A percentile compares a stretch with the other conserved stretches of the same genome.
phyloP scores from a whole-genome alignment of 2,329 filamentous ascomycete species.

The Talaromyces sp. region DNA sequence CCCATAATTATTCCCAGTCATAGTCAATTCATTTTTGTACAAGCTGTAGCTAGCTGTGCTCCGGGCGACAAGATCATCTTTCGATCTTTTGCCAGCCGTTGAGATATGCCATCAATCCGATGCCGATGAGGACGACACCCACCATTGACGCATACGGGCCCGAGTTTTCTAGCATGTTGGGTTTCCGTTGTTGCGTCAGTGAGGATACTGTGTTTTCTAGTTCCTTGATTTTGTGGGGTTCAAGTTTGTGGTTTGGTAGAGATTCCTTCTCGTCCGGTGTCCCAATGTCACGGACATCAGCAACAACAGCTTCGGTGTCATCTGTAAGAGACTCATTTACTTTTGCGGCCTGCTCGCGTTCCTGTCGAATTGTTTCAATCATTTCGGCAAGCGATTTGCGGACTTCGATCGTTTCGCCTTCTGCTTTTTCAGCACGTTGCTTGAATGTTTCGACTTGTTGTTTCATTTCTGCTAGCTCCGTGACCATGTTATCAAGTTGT shows the following conservation, averaged over 20 bases:
- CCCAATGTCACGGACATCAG: not conserved
- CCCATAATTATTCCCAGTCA: constrained; percentile 10
- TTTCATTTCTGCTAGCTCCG: constrained; percentile 77
- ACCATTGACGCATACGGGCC: constrained; percentile 79
- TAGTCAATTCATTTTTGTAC: constrained; percentile 8
- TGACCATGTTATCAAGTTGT: constrained; percentile 71
- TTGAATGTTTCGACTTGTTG: constrained; percentile 75
- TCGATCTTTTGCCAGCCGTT: constrained; percentile 71
- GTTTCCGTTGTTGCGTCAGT: constrained; percentile 37
- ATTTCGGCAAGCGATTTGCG: constrained; percentile 79
- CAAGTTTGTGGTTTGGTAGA: not conserved
- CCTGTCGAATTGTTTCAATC: constrained; percentile 73
- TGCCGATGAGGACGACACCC: constrained; percentile 74
- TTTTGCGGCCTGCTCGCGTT: constrained; percentile 51
- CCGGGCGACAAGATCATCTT: constrained; percentile 30
- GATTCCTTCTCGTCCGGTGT: constrained; percentile 2
- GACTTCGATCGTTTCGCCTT: constrained; percentile 68
- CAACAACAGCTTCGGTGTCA: not conserved
- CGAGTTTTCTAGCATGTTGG: constrained; percentile 49
- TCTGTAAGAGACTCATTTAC: constrained; percentile 19
- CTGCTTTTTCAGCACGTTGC: constrained; percentile 72
- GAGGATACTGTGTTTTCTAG: constrained; percentile 41
- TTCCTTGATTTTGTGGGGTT: constrained; percentile 45
- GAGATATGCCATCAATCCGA: constrained; percentile 81
- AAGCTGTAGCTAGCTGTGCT: not conserved